These are phyloP conservation scores for Passiflora organensis DNA, from an alignment of 345 rosid species.

Conservation along the genomic window DNA sequence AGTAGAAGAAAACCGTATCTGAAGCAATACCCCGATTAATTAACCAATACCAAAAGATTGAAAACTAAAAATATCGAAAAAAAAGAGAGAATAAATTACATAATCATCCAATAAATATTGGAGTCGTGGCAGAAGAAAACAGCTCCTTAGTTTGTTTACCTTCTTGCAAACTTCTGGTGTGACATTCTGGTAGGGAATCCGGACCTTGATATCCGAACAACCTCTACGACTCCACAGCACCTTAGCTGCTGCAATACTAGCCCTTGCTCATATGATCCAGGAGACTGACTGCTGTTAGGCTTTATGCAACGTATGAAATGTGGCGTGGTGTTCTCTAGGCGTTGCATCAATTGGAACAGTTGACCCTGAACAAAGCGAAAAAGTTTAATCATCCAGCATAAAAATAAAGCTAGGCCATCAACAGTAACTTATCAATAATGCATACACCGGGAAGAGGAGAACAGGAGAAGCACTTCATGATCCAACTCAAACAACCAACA, in stretches of 20 bases:
- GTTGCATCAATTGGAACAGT: constrained; percentile 95
- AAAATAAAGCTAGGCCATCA: too few species aligned
- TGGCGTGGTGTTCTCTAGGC: constrained; percentile 87
- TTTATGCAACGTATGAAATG: constrained; percentile 98
- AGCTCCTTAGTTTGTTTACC: constrained; percentile 45
- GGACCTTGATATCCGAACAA: constrained; percentile 92
- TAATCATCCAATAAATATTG: too few species aligned
- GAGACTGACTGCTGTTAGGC: constrained; percentile 87
- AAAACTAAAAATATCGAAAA: neutral
- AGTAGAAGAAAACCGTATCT: constrained; percentile 96
- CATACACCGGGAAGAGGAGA: too few species aligned
- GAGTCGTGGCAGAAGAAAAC: too few species aligned
- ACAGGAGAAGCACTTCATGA: too few species aligned
- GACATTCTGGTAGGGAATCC: constrained; percentile 98
- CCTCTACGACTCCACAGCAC: constrained; percentile 98
- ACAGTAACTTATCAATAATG: too few species aligned
- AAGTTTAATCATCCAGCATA: too few species aligned
- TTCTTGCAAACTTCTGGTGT: constrained; percentile 92
- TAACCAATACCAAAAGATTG: neutral
- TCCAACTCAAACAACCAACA: neutral
- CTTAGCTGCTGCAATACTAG: constrained; percentile 91
- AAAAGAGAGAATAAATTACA: too few species aligned
- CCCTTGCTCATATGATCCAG: constrained; percentile 83
- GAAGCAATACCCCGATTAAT: constrained; percentile 19
- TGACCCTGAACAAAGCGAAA: constrained; percentile 79